These are phyloP conservation scores for Kentomonas sorsogonicus DNA, from an alignment of 208 protist genomes.

Conservation along the genomic window DNA sequence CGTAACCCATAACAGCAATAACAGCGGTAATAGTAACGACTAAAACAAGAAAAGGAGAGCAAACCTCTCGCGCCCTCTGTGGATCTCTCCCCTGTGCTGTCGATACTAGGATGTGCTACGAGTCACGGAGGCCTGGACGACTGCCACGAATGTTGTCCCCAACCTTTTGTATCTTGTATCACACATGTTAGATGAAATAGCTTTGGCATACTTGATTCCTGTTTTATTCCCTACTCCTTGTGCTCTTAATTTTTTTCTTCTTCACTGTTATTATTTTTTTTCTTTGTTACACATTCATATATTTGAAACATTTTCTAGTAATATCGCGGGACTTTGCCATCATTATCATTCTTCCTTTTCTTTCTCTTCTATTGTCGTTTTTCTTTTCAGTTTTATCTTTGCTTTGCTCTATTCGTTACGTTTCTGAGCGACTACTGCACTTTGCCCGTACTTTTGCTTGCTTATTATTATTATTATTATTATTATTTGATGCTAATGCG, in stretches of 20 bases:
- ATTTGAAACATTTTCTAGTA: background rate
- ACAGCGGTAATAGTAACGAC: too few relatives aligned
- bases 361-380: constrained; percentile 4
- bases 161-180: too few relatives aligned
- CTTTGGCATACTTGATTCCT: background rate
- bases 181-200: background rate
- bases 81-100: too few relatives aligned
- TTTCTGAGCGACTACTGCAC: constrained; percentile 5
- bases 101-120: too few relatives aligned
- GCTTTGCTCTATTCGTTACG: too few relatives aligned
- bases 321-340: background rate
- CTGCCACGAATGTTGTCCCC: too few relatives aligned
- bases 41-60: too few relatives aligned
- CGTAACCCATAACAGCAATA: too few relatives aligned
- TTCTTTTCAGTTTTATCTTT: constrained; percentile 15
- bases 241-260: background rate
- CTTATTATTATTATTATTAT: background rate
- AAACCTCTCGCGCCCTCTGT: too few relatives aligned
- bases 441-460: background rate
- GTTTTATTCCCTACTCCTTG: constrained; percentile 1
- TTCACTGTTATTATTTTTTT: background rate
- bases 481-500: background rate
- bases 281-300: background rate
- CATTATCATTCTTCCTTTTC: background rate
- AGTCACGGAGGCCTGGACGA: too few relatives aligned